Conservation (phyloP, 108 stramenopile species). For the Discostella stelligeroides region DNA sequence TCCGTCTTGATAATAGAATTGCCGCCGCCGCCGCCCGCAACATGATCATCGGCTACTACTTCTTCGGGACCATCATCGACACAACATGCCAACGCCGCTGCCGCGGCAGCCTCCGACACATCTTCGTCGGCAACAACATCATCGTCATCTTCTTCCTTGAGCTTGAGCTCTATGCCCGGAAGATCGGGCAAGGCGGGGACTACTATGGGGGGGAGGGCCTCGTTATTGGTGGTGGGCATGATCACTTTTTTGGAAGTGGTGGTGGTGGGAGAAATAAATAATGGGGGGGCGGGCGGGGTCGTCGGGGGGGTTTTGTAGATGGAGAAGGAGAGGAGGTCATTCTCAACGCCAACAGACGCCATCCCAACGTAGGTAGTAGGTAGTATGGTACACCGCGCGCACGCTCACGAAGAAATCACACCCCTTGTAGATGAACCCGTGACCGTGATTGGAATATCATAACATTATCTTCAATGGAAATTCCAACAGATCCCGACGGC, state of each 20-base stretch:
- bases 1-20: too few relatives aligned
- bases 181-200: conserved; percentile 6
- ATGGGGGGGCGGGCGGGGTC: background rate
- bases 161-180: background rate
- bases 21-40: background rate
- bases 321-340: too few relatives aligned
- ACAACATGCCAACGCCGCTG: background rate
- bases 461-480: too few relatives aligned
- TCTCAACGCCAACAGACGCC: too few relatives aligned
- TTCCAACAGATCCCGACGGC: too few relatives aligned
- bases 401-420: too few relatives aligned
- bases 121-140: background rate
- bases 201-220: conserved; percentile 1
- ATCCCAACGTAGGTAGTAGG: too few relatives aligned
- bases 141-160: background rate
- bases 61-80: background rate
- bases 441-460: too few relatives aligned
- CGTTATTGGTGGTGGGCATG: conserved; percentile 15
- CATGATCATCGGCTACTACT: conserved; percentile 4
- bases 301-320: background rate
- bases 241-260: background rate
- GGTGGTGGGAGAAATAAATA: background rate
- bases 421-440: too few relatives aligned
- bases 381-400: too few relatives aligned
- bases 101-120: background rate